A percentile compares a stretch with the other conserved stretches of the same genome.
These are phyloP conservation scores for Russula griseocarnosa DNA, from an alignment of 768 basidiomycete species.

Conservation along the genomic window DNA sequence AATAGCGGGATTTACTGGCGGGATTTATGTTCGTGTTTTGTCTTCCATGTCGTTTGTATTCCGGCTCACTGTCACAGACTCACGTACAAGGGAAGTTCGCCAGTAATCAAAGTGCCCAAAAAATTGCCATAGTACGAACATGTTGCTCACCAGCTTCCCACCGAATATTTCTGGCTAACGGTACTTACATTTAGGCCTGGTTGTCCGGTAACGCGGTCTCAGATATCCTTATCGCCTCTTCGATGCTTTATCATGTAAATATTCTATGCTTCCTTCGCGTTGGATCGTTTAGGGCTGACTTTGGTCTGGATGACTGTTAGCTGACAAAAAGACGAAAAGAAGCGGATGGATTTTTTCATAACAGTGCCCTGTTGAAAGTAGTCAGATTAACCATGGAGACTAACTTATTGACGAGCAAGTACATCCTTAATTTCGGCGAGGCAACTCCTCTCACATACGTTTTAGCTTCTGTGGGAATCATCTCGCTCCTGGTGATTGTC, in stretches of 20 bases:
- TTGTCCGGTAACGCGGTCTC: neutral
- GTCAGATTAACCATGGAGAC: constrained; percentile 32
- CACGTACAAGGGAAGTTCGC: neutral
- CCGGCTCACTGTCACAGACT: neutral
- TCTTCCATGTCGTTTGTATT: neutral
- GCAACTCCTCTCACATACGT: too few species aligned
- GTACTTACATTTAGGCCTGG: constrained; percentile 6
- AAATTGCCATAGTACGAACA: neutral
- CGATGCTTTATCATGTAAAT: constrained; percentile 16
- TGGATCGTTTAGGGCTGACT: neutral
- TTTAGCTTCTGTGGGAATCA: constrained; percentile 9
- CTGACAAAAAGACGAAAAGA: neutral
- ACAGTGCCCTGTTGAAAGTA: constrained; percentile 23
- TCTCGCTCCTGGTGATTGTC: neutral
- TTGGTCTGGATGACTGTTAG: neutral
- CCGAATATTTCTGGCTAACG: neutral
- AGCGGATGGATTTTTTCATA: neutral
- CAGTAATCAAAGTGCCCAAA: neutral
- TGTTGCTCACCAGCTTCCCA: neutral
- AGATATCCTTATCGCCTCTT: constrained; percentile 11
- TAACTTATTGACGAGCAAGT: constrained; percentile 26
- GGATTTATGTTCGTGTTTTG: neutral
- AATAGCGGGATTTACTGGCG: neutral
- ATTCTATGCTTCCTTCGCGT: too few species aligned
- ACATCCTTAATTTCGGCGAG: too few species aligned